phyloP scores from a whole-genome alignment of 768 basidiomycete species.

The Rhodocollybia butyracea region DNA sequence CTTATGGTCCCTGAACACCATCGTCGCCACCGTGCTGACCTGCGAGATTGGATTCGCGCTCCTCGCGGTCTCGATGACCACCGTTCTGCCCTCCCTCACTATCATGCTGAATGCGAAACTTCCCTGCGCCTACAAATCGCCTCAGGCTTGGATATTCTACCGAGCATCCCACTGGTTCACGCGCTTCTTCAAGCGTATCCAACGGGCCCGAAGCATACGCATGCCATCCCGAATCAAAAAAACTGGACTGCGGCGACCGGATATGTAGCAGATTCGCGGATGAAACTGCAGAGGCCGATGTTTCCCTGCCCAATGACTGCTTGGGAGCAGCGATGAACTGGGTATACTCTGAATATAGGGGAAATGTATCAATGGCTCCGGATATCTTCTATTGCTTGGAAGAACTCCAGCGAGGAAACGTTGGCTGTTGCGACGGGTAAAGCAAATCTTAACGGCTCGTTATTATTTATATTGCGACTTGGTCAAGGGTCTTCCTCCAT shows the following conservation, averaged over 20 bases:
- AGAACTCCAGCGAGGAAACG: neutral
- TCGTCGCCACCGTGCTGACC: constrained; percentile 17
- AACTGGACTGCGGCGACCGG: neutral
- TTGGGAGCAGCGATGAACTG: neutral
- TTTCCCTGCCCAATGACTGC: neutral
- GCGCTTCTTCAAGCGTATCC: neutral
- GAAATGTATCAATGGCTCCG: neutral
- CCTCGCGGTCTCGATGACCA: constrained; percentile 19
- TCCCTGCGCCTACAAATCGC: constrained; percentile 25
- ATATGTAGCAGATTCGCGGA: neutral
- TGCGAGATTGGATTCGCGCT: constrained; percentile 17
- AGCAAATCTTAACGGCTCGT: neutral
- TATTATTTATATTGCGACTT: neutral
- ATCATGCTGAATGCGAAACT: constrained; percentile 2
- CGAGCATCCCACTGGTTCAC: neutral
- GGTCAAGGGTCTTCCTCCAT: neutral
- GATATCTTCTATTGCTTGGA: neutral
- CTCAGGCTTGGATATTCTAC: constrained; percentile 22
- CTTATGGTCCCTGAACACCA: constrained; percentile 20
- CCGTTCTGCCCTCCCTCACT: constrained; percentile 2
- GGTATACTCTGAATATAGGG: neutral
- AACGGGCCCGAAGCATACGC: too few species aligned
- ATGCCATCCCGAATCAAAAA: constrained; percentile 1
- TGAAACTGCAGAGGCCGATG: neutral
- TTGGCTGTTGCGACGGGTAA: neutral